A percentile compares a stretch with the other conserved stretches of the same genome.
Conservation (phyloP, 2,329 filamentous ascomycete species). For the Lecanicillium sp. region DNA sequence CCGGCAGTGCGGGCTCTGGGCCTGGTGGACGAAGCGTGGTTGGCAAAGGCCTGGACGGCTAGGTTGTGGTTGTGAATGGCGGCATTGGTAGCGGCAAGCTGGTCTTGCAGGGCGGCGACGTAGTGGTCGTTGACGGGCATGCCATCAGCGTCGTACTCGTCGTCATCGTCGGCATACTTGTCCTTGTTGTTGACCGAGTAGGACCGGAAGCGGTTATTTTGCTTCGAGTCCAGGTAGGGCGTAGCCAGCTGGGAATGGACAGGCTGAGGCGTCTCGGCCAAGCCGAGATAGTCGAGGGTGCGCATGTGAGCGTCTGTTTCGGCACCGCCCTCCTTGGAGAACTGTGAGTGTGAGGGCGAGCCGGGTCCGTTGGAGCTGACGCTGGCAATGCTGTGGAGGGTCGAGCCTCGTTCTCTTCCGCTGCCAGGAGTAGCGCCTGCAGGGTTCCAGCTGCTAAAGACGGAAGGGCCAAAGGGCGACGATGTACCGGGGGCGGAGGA, state of each 20-base stretch:
- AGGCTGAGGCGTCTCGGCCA: slow-evolving; percentile 88
- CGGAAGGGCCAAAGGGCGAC: slow-evolving; percentile 77
- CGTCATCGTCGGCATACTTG: slow-evolving; percentile 86
- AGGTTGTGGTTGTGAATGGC: slow-evolving; percentile 87
- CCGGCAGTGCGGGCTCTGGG: slow-evolving; percentile 88
- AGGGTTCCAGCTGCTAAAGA: slow-evolving; percentile 84
- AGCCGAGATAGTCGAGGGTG: slow-evolving; percentile 89
- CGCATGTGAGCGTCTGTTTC: slow-evolving; percentile 84
- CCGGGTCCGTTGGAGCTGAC: slow-evolving; percentile 84
- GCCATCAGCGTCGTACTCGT: slow-evolving; percentile 56
- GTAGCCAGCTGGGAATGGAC: slow-evolving; percentile 65
- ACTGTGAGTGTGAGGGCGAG: slow-evolving; percentile 79
- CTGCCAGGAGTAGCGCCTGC: slow-evolving; percentile 27
- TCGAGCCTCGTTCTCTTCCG: slow-evolving; percentile 76
- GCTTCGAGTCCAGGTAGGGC: slow-evolving; percentile 68
- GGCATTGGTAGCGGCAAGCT: slow-evolving; percentile 56
- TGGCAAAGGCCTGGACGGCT: slow-evolving; percentile 86
- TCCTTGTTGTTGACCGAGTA: slow-evolving; percentile 99
- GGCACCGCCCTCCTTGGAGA: slow-evolving; percentile 74
- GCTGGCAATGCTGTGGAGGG: slow-evolving; percentile 74
- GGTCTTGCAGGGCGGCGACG: slow-evolving; percentile 54
- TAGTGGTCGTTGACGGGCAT: slow-evolving; percentile 48
- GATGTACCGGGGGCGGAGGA: slow-evolving; percentile 44
- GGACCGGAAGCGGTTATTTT: slow-evolving; percentile 83
- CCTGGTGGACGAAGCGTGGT: slow-evolving; percentile 70